Evolutionary conservation across 805 yeast genomes (phyloP).

Genomic region (Spencermartinsiella europaea): DNA sequence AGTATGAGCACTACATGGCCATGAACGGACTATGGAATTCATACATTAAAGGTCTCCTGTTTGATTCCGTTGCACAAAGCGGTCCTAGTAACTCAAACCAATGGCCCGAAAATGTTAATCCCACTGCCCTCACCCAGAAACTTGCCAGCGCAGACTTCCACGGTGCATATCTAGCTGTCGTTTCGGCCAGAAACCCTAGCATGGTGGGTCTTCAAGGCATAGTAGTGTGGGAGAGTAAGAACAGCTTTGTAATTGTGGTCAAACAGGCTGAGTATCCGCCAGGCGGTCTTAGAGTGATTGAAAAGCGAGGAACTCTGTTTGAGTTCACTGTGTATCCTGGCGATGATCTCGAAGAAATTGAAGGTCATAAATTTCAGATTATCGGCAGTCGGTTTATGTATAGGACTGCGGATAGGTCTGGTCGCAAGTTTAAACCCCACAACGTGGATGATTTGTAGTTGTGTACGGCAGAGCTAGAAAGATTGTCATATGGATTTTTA

Average conservation of each 20-base stretch:
- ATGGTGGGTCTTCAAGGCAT: constrained; percentile 65
- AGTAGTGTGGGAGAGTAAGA: constrained; percentile 79
- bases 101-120: neutral
- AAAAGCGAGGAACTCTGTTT: constrained; percentile 65
- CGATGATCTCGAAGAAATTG: constrained; percentile 21
- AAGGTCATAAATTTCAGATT: constrained; percentile 44
- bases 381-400: constrained; percentile 76
- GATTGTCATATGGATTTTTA: no score
- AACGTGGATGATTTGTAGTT: constrained; percentile 52
- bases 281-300: constrained; percentile 64
- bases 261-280: constrained; percentile 37
- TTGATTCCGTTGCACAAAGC: neutral
- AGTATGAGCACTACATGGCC: constrained; percentile 47
- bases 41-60: constrained; percentile 56
- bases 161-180: constrained; percentile 64
- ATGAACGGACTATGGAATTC: constrained; percentile 68
- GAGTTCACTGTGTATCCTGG: constrained; percentile 36
- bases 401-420: constrained; percentile 75
- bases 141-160: constrained; percentile 75
- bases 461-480: neutral
- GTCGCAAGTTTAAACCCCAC: constrained; percentile 78
- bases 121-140: constrained; percentile 26
- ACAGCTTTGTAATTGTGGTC: constrained; percentile 58
- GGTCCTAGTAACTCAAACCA: neutral
- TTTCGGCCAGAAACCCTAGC: constrained; percentile 50